Base-by-base conservation (phyloP, 169 alveolate species). In the Cryptosporidium sp. region DNA sequence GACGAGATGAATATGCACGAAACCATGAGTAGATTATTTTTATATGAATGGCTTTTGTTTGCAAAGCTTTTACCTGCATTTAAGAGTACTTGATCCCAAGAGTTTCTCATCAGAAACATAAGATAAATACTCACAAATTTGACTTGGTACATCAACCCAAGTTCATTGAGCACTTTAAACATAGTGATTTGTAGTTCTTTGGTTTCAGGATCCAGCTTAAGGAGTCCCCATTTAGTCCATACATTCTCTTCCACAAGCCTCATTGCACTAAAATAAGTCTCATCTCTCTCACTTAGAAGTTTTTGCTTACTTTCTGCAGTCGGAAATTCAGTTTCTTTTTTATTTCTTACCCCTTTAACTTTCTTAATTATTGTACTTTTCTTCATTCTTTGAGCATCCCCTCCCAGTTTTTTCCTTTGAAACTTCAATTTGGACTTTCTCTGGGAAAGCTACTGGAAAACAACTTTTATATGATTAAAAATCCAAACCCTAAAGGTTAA, bases 1-100 rank as follows among this genome's bases (percentile, higher is more conserved):
- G 86, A 52, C 14, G 86, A 52, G 35, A 73, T 55, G 14, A 52
- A 33, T 58, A 73, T 73, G 23, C 86, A 73, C 8, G 86, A 55
- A 48, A 58, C 21, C 23, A 37, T 39, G 4, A 73, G 37, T 9
- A 55, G 18, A 33, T 73, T 73, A 18, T 58, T 14, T 45, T n/a
- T 73, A 23, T 73, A 73, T 1, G 21, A 41, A 12, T 33, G 18
- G 9, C 84, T 70, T 31, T 33, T 70, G 51, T 16, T 70, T 26
- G 16, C 33, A 35, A 70, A 45, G 23, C 45, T 21, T 50, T 50
- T 70, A n/a, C 59, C 71, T 31, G 35, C 6, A 35, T 58, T 31
- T 7, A 6, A 21, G 1, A 31, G n/a, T n/a, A 73, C 29, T 21
- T 12, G 16, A 4, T 73, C 71, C 86, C 86, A 73, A 39, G 23